Evolutionary conservation across 2,329 filamentous ascomycete species (phyloP).

Genomic region (Cladorrhinum sp.): DNA sequence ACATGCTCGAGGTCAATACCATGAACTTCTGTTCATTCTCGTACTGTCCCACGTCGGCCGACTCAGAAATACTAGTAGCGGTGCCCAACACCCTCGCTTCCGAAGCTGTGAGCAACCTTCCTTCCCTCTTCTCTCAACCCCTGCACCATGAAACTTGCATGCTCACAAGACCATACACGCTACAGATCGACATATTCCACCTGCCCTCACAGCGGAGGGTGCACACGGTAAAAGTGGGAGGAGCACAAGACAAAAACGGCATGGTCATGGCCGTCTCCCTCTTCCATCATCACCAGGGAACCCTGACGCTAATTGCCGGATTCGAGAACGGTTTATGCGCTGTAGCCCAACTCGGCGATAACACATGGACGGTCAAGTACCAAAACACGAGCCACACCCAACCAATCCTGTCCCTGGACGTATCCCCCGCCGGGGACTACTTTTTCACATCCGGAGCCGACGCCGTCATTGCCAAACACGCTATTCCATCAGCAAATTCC

Average conservation of each 20-base stretch:
- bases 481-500: constrained; percentile 51
- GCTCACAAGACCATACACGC: constrained; percentile 14
- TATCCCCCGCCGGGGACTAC: constrained; percentile 47
- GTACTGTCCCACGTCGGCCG: constrained; percentile 41
- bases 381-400: constrained; percentile 68
- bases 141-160: background rate
- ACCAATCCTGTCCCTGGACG: constrained; percentile 72
- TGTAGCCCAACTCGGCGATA: constrained; percentile 54
- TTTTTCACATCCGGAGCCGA: constrained; percentile 85
- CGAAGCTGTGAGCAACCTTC: constrained; percentile 54
- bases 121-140: background rate
- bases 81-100: constrained; percentile 75
- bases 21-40: constrained; percentile 93
- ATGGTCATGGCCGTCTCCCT: constrained; percentile 87
- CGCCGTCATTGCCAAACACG: constrained; percentile 72
- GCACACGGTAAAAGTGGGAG: constrained; percentile 49
- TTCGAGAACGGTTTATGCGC: constrained; percentile 82
- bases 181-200: constrained; percentile 74
- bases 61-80: constrained; percentile 61
- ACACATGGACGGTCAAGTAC: constrained; percentile 56
- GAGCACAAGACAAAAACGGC: constrained; percentile 50
- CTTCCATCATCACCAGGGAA: constrained; percentile 43
- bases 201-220: constrained; percentile 72
- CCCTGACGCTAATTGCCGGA: constrained; percentile 65
- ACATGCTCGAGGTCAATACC: constrained; percentile 82